Evolutionary conservation across 495 filamentous ascomycete genomes (phyloP), one percentile per base, ranked within the genome.

Genomic region (Penicillium waksmanii): DNA sequence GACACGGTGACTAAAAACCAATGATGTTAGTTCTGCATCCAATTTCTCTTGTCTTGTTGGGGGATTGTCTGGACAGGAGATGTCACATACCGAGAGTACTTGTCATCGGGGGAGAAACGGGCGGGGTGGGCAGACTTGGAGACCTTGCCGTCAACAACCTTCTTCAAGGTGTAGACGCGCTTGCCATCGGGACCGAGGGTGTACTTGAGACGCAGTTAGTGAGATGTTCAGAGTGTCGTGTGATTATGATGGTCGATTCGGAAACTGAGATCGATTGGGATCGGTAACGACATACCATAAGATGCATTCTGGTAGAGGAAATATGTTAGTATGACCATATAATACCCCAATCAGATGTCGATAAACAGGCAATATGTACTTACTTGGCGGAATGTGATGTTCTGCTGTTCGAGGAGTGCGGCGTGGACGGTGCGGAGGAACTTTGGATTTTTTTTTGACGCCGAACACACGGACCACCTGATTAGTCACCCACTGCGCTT

Each of bases 81-180:
- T 21, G 36, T 23, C 43, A 64, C 83, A 56, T 74, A 89, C 87
- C 85, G 86, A 63, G 93, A 97, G 80, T 94, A 96, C 80, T 95
- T 96, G 81, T 98, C 95, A 79, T 98, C 95, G 58, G 95, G 95
- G 36, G 91, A 95, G 82, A 97, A 98, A 60, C 96, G 83, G 47
- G 96, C 96, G 19, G 96, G 95, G 83, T 98, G 95, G 40, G 95
- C 95, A 47, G 89, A 93, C 81, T 94, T 96, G 67, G 96, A 96
- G 69, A 97, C 89, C 66, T 91, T 84, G 64, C 89, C 88, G 56
- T 84, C 73, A 21, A 86, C 76, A 63, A 70, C 67, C 73, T 79
- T 79, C 76, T 79, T 77, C 60, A 79, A 62, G 9, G 94, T 96
- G 85, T 97, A 98, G 66, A 87, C 68, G 61, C 92, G 89, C 78